phyloP scores from a whole-genome alignment of 2,329 filamentous ascomycete species.

The Neurospora sp. region DNA sequence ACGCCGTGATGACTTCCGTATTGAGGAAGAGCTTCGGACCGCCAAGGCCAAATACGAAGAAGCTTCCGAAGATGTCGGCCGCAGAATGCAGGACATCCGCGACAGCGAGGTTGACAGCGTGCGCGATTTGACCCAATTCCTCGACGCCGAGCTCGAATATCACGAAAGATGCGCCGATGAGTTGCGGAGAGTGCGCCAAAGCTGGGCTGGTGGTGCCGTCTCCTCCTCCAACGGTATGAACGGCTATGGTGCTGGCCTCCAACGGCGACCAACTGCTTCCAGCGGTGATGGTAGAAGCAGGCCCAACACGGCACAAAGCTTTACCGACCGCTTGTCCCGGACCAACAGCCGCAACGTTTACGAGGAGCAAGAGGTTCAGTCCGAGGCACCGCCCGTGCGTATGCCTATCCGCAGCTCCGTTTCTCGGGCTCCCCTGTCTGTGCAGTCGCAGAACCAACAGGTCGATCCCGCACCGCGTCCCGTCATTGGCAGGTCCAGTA shows the following conservation, averaged over 20 bases:
- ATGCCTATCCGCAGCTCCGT: slow-evolving; percentile 32
- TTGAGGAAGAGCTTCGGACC: slow-evolving; percentile 83
- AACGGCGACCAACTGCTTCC: slow-evolving; percentile 2
- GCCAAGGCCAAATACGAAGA: slow-evolving; percentile 97
- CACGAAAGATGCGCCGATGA: slow-evolving; percentile 86
- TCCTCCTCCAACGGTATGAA: slow-evolving; percentile 15
- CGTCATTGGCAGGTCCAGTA: slow-evolving; percentile 23
- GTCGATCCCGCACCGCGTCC: slow-evolving; percentile 29
- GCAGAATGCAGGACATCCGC: slow-evolving; percentile 94
- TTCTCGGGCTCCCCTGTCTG: slow-evolving; percentile 6
- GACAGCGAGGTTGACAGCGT: slow-evolving; percentile 81
- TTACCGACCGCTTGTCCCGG: slow-evolving; percentile 23
- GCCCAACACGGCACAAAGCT: slow-evolving; percentile 40
- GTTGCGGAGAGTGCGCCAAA: slow-evolving; percentile 46
- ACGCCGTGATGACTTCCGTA: slow-evolving; percentile 85
- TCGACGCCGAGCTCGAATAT: slow-evolving; percentile 84
- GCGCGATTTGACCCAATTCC: slow-evolving; percentile 66
- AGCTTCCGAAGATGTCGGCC: slow-evolving; percentile 79
- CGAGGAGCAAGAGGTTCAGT: slow-evolving; percentile 25
- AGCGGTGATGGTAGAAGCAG: slow-evolving; percentile 26
- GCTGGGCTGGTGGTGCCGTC: slow-evolving; percentile 28
- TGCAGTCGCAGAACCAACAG: slow-evolving; percentile 12
- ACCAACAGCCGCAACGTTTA: slow-evolving; percentile 29
- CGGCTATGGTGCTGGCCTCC: slow-evolving; percentile 7
- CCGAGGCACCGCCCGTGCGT: slow-evolving; percentile 27